Conservation (phyloP, 2,329 filamentous ascomycete genomes). For the Aciculosporium take region DNA sequence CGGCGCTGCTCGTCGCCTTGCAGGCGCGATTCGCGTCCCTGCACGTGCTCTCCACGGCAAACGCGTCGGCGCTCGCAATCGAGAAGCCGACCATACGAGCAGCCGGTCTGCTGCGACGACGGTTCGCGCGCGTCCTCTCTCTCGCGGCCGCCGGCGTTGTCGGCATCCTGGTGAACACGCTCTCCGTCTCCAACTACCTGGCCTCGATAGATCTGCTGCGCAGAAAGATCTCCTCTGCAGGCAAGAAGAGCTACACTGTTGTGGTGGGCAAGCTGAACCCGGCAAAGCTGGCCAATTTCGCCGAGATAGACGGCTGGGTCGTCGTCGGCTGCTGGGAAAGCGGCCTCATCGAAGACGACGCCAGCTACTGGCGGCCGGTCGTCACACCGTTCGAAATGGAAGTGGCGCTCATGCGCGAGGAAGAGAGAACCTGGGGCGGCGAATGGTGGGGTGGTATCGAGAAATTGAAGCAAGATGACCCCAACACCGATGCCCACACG, state of each 20-base stretch:
- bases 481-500: constrained; percentile 11
- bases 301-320: constrained; percentile 90
- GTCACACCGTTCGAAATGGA: constrained; percentile 91
- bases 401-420: constrained; percentile 60
- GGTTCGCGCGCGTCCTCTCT: constrained; percentile 74
- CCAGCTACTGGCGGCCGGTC: constrained; percentile 72
- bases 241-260: constrained; percentile 92
- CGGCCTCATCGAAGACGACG: constrained; percentile 70
- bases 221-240: constrained; percentile 56
- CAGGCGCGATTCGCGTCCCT: constrained; percentile 67
- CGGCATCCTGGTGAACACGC: constrained; percentile 89
- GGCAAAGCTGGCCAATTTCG: constrained; percentile 91
- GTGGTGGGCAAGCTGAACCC: constrained; percentile 95
- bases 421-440: constrained; percentile 68
- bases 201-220: constrained; percentile 63
- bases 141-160: constrained; percentile 73
- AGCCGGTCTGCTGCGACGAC: constrained; percentile 53
- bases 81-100: constrained; percentile 30
- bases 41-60: constrained; percentile 59
- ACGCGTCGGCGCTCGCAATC: constrained; percentile 35
- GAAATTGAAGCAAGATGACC: constrained; percentile 39
- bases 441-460: constrained; percentile 85
- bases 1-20: constrained; percentile 73
- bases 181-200: constrained; percentile 84
- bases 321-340: constrained; percentile 98